phyloP scores from a whole-genome alignment of 371 early-diverging fungal species.

The Apophysomyces elegans region DNA sequence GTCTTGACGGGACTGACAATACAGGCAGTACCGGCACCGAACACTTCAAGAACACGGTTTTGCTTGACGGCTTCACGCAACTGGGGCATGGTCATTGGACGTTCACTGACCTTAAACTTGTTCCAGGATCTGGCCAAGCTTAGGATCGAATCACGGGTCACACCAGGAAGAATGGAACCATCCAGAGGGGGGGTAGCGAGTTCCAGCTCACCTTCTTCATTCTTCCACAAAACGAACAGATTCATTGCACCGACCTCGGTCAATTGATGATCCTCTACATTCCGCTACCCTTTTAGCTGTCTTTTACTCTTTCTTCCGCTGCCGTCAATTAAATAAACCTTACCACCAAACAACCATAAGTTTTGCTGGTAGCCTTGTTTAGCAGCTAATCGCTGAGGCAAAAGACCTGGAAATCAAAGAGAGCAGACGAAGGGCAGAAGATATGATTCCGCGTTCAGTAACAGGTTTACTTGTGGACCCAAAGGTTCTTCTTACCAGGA shows the following conservation, averaged over 20 bases:
- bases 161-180: slow-evolving; percentile 96
- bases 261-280: slow-evolving; percentile 69
- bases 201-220: slow-evolving; percentile 78
- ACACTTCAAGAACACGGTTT: slow-evolving; percentile 75
- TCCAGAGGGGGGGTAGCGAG: slow-evolving; percentile 93
- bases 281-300: no score
- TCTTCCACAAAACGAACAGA: slow-evolving; percentile 87
- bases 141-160: slow-evolving; percentile 96
- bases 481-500: slow-evolving; percentile 29
- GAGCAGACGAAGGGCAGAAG: not conserved
- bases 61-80: slow-evolving; percentile 76
- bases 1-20: slow-evolving; percentile 93
- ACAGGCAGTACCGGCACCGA: slow-evolving; percentile 97
- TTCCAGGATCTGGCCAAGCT: slow-evolving; percentile 81
- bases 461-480: not conserved
- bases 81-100: slow-evolving; percentile 84
- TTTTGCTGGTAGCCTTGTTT: slow-evolving; percentile 90
- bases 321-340: not conserved
- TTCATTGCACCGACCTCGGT: slow-evolving; percentile 99
- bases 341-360: slow-evolving; percentile 90
- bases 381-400: slow-evolving; percentile 89
- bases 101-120: slow-evolving; percentile 91
- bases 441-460: no score
- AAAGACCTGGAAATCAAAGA: slow-evolving; percentile 54
- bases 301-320: not conserved